Percentiles rank a stretch among this genome's conserved stretches.
Evolutionary conservation across 495 filamentous ascomycete genomes (phyloP).

Genomic region (Poronia punctata): DNA sequence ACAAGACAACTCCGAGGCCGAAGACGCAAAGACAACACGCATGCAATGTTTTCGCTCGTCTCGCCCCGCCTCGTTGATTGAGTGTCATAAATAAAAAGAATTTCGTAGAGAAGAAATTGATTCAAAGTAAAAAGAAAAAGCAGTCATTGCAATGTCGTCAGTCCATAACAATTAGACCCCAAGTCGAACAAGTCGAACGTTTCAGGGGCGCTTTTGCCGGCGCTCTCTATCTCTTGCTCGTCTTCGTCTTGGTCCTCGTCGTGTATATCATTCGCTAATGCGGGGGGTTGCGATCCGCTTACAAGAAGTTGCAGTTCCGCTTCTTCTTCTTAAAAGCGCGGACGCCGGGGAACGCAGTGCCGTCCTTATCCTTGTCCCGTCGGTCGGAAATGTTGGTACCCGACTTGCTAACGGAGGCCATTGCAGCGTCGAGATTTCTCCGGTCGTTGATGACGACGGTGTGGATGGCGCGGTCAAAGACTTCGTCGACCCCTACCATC

Average conservation of each 20-base stretch:
- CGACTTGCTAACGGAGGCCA: constrained; percentile 26
- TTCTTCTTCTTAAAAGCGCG: constrained; percentile 51
- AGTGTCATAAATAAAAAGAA: too few species aligned
- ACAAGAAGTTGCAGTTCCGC: constrained; percentile 65
- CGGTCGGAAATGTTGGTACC: constrained; percentile 7
- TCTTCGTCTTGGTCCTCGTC: constrained; percentile 15
- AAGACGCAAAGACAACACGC: too few species aligned
- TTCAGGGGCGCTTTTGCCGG: constrained; percentile 13
- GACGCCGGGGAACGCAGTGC: constrained; percentile 25
- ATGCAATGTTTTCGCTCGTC: too few species aligned
- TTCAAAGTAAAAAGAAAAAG: constrained; percentile 14
- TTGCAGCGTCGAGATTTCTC: constrained; percentile 36
- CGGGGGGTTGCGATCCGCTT: constrained; percentile 22
- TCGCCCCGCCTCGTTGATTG: too few species aligned
- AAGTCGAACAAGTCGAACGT: not conserved
- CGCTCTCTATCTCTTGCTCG: constrained; percentile 8
- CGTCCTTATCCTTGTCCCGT: constrained; percentile 16
- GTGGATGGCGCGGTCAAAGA: constrained; percentile 84
- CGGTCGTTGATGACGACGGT: constrained; percentile 69
- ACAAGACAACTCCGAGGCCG: too few species aligned
- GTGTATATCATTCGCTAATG: not conserved
- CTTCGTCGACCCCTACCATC: constrained; percentile 89
- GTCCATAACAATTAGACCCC: not conserved
- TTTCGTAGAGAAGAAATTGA: not conserved
- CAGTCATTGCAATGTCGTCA: constrained; percentile 6